These are phyloP conservation scores for Chrysochromulina parva DNA, from an alignment of 78 protist genomes.

Conservation along the genomic window DNA sequence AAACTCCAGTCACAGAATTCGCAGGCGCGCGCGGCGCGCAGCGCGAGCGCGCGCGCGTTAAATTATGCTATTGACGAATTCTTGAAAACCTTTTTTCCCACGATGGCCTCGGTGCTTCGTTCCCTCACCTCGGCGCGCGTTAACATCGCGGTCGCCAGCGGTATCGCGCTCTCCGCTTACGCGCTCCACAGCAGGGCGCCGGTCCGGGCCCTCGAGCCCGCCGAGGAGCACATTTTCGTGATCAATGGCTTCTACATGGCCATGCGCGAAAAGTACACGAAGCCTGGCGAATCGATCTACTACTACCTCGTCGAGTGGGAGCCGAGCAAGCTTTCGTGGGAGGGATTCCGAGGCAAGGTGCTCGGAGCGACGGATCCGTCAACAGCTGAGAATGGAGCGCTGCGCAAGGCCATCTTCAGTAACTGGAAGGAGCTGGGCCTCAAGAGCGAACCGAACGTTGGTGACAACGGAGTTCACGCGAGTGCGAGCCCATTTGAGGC, in stretches of 20 bases:
- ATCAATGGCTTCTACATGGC: slow-evolving; percentile 41
- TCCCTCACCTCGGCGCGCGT: too few relatives aligned
- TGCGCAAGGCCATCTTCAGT: slow-evolving; percentile 7
- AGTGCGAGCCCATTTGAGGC: slow-evolving; percentile 43
- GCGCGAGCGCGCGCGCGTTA: too few relatives aligned
- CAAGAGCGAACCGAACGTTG: slow-evolving; percentile 27
- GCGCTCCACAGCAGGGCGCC: too few relatives aligned
- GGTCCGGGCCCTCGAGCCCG: too few relatives aligned
- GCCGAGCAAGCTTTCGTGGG: slow-evolving; percentile 14
- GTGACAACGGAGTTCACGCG: slow-evolving; percentile 60
- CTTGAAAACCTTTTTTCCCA: too few relatives aligned
- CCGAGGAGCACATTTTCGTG: neutral
- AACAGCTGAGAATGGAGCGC: neutral
- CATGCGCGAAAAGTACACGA: slow-evolving; percentile 34
- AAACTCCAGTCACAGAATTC: too few relatives aligned
- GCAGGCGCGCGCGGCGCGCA: too few relatives aligned
- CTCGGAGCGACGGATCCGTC: slow-evolving; percentile 57
- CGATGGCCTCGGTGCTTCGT: too few relatives aligned
- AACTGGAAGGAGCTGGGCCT: slow-evolving; percentile 42
- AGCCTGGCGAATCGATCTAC: slow-evolving; percentile 1
- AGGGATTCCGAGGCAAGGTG: slow-evolving; percentile 33
- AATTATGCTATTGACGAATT: too few relatives aligned
- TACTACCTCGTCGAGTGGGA: slow-evolving; percentile 48
- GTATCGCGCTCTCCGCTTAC: too few relatives aligned
- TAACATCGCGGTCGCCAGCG: too few relatives aligned